A percentile compares a stretch with the other conserved stretches of the same genome.
phyloP scores from a whole-genome alignment of 1,139 yeast genomes.

The Hemisphaericaspora lyxosophila region DNA sequence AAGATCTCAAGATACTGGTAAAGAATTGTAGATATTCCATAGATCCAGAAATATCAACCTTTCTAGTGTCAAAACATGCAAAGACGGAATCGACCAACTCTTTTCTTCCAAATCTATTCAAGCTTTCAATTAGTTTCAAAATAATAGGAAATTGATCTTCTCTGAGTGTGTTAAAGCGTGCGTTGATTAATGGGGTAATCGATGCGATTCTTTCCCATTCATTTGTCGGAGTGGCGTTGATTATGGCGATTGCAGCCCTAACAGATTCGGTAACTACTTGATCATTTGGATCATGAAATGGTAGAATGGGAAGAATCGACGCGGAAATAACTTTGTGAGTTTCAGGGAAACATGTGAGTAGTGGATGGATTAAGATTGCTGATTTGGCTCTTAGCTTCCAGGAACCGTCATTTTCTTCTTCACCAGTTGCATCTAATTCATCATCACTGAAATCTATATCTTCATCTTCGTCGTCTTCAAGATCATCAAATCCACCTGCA shows the following conservation, averaged over 20 bases:
- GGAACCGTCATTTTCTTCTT: conserved; percentile 54
- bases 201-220: conserved; percentile 12
- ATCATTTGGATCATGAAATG: conserved; percentile 39
- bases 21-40: conserved; percentile 30
- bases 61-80: conserved; percentile 17
- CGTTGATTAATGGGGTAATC: conserved; percentile 16
- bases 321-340: conserved; percentile 8
- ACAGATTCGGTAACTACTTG: conserved; percentile 42
- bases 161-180: conserved; percentile 15
- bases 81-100: conserved; percentile 23
- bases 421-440: conserved; percentile 29
- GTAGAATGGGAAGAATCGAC: conserved; percentile 10
- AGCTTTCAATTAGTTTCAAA: conserved; percentile 30
- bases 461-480: conserved; percentile 44
- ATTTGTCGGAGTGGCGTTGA: conserved; percentile 21
- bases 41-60: conserved; percentile 22
- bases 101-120: conserved; percentile 20
- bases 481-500: conserved; percentile 34
- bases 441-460: conserved; percentile 44
- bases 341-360: conserved; percentile 39
- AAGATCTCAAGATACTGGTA: conserved; percentile 21
- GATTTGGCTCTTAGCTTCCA: conserved; percentile 70
- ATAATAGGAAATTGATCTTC: conserved; percentile 24
- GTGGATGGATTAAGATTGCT: conserved; percentile 41
- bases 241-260: conserved; percentile 29